Evolutionary conservation across 164 flowering plant species (phyloP).

Genomic region (Chloranthus sessilifolius): DNA sequence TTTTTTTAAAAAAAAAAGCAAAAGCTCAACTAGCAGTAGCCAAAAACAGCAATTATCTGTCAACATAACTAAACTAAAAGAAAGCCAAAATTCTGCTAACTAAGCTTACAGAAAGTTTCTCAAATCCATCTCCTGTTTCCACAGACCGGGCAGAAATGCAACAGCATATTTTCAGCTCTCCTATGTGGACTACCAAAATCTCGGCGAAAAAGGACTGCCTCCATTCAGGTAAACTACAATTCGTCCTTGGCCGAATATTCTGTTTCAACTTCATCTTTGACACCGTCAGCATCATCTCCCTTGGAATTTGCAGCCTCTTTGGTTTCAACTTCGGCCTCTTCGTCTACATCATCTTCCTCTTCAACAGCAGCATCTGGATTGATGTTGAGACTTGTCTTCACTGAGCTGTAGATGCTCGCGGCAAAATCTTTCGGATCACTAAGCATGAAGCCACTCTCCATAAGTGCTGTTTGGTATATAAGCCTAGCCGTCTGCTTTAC

Average conservation of each 20-base stretch:
- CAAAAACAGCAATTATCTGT: too few relatives aligned
- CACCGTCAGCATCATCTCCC: constrained; percentile 18
- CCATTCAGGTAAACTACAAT: constrained; percentile 35
- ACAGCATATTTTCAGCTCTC: not conserved
- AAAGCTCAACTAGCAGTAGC: too few relatives aligned
- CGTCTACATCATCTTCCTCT: constrained; percentile 68
- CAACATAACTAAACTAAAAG: too few relatives aligned
- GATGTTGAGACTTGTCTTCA: constrained; percentile 68
- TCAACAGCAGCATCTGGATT: constrained; percentile 73
- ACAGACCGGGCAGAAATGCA: too few relatives aligned
- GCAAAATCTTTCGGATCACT: constrained; percentile 87
- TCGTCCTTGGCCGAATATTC: constrained; percentile 25
- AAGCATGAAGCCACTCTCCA: constrained; percentile 87
- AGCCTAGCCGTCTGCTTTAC: constrained; percentile 77
- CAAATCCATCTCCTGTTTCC: too few relatives aligned
- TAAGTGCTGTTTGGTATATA: constrained; percentile 86
- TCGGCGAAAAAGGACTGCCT: not conserved
- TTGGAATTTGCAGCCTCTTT: constrained; percentile 28
- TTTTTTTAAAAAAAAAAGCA: too few relatives aligned
- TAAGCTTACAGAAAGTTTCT: too few relatives aligned
- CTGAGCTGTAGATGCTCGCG: constrained; percentile 62
- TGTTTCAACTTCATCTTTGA: constrained; percentile 30
- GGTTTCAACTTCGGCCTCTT: constrained; percentile 25
- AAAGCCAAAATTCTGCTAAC: too few relatives aligned
- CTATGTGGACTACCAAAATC: constrained; percentile 4